Conservation (phyloP, 768 basidiomycete species). For the Lactarius hatsudake region DNA sequence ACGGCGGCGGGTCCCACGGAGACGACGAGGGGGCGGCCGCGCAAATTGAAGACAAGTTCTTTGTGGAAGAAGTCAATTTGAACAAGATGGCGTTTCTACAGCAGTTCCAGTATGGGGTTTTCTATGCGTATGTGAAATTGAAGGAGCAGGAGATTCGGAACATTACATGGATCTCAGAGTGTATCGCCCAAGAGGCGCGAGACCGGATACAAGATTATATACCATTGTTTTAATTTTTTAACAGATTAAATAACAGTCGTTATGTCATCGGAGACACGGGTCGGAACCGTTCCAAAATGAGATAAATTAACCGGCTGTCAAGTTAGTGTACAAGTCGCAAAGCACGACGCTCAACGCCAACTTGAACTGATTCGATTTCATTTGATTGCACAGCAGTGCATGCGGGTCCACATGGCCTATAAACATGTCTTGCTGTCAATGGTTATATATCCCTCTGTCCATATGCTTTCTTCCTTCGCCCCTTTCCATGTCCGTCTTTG, state of each 20-base stretch:
- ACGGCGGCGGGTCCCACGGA: slow-evolving; percentile 35
- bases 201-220: slow-evolving; percentile 96
- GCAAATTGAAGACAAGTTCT: slow-evolving; percentile 91
- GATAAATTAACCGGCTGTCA: not conserved
- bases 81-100: slow-evolving; percentile 96
- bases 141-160: slow-evolving; percentile 91
- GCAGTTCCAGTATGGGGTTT: slow-evolving; percentile 93
- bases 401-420: not conserved
- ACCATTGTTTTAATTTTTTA: slow-evolving; percentile 66
- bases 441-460: not conserved
- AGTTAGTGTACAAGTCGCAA: not conserved
- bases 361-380: not conserved
- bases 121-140: slow-evolving; percentile 88
- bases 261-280: not conserved
- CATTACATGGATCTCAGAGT: slow-evolving; percentile 94
- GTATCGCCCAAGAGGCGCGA: slow-evolving; percentile 94
- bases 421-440: not conserved
- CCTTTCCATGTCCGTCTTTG: slow-evolving; percentile 12
- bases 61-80: slow-evolving; percentile 86
- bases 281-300: not conserved
- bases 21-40: slow-evolving; percentile 47
- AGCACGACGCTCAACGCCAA: not conserved
- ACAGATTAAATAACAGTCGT: not conserved
- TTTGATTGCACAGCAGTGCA: not conserved
- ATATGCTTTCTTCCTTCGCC: not conserved